These are phyloP conservation scores for Rhodotorula toruloides DNA, from an alignment of 768 basidiomycete genomes.

Conservation along the genomic window DNA sequence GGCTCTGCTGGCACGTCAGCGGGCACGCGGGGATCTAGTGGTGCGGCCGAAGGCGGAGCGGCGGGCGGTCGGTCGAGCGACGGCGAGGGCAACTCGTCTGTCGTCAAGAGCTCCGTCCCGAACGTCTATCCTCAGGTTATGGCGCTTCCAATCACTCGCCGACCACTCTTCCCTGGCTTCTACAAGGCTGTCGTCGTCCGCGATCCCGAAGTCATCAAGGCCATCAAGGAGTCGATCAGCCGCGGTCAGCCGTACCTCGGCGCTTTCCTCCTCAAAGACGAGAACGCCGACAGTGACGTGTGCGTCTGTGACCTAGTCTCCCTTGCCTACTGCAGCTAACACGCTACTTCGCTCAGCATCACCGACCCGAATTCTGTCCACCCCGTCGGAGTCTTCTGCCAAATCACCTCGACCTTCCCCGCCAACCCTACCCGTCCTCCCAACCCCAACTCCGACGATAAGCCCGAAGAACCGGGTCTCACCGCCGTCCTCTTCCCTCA, in stretches of 20 bases:
- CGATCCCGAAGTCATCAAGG: constrained; percentile 82
- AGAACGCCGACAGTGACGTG: constrained; percentile 83
- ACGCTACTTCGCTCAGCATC: constrained; percentile 50
- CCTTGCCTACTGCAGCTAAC: not conserved
- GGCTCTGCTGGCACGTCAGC: not conserved
- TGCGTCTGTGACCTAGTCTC: not conserved
- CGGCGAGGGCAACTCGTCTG: constrained; percentile 9
- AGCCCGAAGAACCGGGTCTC: constrained; percentile 63
- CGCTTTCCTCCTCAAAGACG: constrained; percentile 92
- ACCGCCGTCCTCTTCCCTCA: constrained; percentile 94
- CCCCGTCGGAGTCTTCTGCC: constrained; percentile 90
- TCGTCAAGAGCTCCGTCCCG: constrained; percentile 29
- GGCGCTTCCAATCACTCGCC: constrained; percentile 87
- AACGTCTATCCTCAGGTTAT: constrained; percentile 77
- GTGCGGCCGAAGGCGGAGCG: not conserved
- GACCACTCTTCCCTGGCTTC: constrained; percentile 94
- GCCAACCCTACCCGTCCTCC: constrained; percentile 46
- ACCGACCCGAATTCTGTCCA: constrained; percentile 82
- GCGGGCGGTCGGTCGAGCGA: not conserved
- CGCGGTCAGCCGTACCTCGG: constrained; percentile 96
- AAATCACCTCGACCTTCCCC: constrained; percentile 88
- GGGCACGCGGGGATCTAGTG: not conserved
- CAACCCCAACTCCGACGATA: constrained; percentile 46
- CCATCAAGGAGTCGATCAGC: constrained; percentile 93
- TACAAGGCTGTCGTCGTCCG: constrained; percentile 95